Base-by-base conservation (phyloP, 2,329 filamentous ascomycete species). In the Ophiostoma ulmi region DNA sequence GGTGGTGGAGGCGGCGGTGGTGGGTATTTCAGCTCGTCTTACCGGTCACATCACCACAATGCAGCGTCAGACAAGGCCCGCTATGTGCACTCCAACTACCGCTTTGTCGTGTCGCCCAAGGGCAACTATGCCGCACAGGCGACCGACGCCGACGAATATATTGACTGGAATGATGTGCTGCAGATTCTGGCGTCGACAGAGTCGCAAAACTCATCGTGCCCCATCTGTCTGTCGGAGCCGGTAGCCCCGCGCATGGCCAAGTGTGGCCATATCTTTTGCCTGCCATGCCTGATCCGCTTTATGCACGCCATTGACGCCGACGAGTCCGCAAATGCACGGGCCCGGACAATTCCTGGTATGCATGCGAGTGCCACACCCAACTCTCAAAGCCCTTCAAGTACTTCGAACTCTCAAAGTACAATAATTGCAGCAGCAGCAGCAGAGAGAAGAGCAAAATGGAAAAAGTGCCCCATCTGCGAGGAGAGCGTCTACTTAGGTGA, bases 381-480 rank as follows among this genome's bases (percentile, higher is more conserved):
- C 55, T 26, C 22, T 5, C 44, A 44, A 17, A 31, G 11, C 10
- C 38, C 38, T 39, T 13, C 8, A 10, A 31, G 31, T 31, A 31
- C 31, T 31, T 31, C 3, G 31, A 31, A 31, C 31, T 31, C 31
- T 22, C 55, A 31, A 61, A 61, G 31, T 20, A 36, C 20, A 8
- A 13, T 13, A 5, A 17, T 22, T 1, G 26, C 14, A 6, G 67
- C 41, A 8, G 41, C 68, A 1, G 8, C 58, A 14, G 5, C 58
- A 4, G 72, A 70, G 61, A 61, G 31, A 69, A 70, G 70, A 4
- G 70, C 36, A 44, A 71, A 71, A 70, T 97, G 92, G 87, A 97
- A 97, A 82, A 97, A 97, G 78, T 99, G 95, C 75, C 94, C 95
- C 0, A 94, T 99, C 44, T 99, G 95, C 79, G 95, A 92, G 82